Evolutionary conservation across 148 eudicot genomes (phyloP).

Genomic region (Amaranthus palmeri): DNA sequence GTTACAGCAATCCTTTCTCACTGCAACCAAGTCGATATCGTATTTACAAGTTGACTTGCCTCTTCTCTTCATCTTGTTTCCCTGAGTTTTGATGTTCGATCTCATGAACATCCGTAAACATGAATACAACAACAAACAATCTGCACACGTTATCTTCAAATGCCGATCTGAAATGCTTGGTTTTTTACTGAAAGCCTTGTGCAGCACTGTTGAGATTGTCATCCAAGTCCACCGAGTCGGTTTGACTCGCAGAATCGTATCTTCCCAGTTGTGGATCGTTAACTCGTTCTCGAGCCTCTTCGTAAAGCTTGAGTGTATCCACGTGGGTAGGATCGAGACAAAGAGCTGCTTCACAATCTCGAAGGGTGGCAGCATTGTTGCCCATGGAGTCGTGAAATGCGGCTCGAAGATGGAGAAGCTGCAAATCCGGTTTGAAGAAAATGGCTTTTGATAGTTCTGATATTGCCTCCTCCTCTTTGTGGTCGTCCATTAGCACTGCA

Average conservation of each 20-base stretch:
- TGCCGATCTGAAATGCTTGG: conserved; percentile 1
- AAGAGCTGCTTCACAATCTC: conserved; percentile 69
- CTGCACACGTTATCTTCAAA: not conserved
- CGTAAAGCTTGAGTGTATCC: conserved; percentile 55
- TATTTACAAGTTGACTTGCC: conserved; percentile 17
- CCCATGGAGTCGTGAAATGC: conserved; percentile 69
- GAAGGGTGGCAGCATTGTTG: conserved; percentile 34
- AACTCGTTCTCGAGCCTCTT: conserved; percentile 34
- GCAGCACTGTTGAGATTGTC: conserved; percentile 16
- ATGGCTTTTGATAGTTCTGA: conserved; percentile 57
- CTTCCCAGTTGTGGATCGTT: conserved; percentile 19
- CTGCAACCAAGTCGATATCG: conserved; percentile 18
- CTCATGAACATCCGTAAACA: conserved; percentile 12
- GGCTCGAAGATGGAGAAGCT: conserved; percentile 67
- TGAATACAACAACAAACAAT: conserved; percentile 11
- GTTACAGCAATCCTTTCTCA: conserved; percentile 7
- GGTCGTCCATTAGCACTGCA: conserved; percentile 73
- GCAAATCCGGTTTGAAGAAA: conserved; percentile 63
- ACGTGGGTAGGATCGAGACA: conserved; percentile 52
- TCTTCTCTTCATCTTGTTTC: conserved; percentile 4
- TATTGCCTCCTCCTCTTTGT: conserved; percentile 64
- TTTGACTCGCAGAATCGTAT: conserved; percentile 13
- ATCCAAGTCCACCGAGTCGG: conserved; percentile 5
- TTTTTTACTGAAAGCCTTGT: conserved; percentile 13
- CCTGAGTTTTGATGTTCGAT: conserved; percentile 7